A percentile compares a stretch with the other conserved stretches of the same genome.
Conservation (phyloP, 2,329 filamentous ascomycete species). For the Pyricularia sp. region DNA sequence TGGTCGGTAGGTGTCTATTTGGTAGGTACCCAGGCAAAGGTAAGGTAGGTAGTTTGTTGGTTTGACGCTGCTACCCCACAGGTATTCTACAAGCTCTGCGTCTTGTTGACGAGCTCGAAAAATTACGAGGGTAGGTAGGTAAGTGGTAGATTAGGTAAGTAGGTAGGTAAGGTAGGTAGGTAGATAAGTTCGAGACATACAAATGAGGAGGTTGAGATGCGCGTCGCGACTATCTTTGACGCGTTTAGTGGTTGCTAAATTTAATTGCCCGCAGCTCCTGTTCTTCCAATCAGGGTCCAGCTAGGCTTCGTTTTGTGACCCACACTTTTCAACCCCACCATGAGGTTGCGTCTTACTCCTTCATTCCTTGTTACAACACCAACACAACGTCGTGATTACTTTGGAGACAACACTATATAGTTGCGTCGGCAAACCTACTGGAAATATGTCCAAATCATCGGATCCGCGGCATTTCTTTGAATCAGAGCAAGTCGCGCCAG, state of each 20-base stretch:
- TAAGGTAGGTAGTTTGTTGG: not conserved
- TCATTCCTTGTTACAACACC: not conserved
- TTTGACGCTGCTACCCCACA: not conserved
- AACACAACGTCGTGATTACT: not conserved
- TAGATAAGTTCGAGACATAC: not conserved
- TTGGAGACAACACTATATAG: not conserved
- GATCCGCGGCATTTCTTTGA: conserved; percentile 5
- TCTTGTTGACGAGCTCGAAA: not conserved
- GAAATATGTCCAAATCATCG: conserved; percentile 3
- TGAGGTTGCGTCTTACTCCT: not conserved
- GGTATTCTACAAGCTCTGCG: not conserved
- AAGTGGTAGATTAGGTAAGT: no score
- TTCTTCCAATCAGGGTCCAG: not conserved
- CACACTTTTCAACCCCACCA: not conserved
- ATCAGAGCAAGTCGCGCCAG: conserved; percentile 5
- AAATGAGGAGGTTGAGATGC: not conserved
- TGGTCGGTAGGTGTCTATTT: not conserved
- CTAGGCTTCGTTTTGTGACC: not conserved
- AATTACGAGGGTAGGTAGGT: not conserved
- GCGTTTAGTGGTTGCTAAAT: not conserved
- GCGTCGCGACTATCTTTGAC: not conserved
- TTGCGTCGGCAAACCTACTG: not conserved
- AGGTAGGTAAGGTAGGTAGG: not conserved
- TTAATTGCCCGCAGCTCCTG: not conserved
- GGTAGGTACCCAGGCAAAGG: no score